phyloP scores from a whole-genome alignment of 345 rosid genomes.

The Bruguiera sexangula region DNA sequence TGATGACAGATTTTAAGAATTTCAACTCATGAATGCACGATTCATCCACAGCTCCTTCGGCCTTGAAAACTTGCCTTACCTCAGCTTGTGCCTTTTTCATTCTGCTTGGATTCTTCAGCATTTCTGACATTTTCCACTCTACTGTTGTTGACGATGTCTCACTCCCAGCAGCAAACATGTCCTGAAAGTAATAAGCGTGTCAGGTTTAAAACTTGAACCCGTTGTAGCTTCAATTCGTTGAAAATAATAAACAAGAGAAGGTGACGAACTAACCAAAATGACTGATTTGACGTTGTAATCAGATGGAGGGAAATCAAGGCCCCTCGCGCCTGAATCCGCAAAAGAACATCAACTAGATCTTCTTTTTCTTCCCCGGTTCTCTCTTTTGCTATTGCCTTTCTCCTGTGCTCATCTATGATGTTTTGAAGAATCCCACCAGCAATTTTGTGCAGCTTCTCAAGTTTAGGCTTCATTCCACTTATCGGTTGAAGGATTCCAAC shows the following conservation, averaged over 20 bases:
- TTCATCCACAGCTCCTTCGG: not conserved
- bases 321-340: not conserved
- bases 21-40: not conserved
- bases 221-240: not conserved
- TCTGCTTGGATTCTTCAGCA: conserved; percentile 3
- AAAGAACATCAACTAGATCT: not conserved
- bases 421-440: not conserved
- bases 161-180: not conserved
- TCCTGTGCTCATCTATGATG: not conserved
- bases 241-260: not conserved
- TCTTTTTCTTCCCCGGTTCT: not conserved
- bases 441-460: not conserved
- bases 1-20: not conserved
- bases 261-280: not conserved
- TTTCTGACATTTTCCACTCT: conserved; percentile 8
- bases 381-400: not conserved
- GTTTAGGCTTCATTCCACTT: not conserved
- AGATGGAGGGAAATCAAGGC: not conserved
- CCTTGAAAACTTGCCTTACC: not conserved
- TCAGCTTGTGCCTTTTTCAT: conserved; percentile 6
- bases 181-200: not conserved
- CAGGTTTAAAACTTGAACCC: not conserved
- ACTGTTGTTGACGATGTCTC: not conserved
- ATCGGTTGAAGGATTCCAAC: not conserved
- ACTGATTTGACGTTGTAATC: conserved; percentile 4